phyloP scores from a whole-genome alignment of 129 eudicot species.

The Escallonia herrerae region DNA sequence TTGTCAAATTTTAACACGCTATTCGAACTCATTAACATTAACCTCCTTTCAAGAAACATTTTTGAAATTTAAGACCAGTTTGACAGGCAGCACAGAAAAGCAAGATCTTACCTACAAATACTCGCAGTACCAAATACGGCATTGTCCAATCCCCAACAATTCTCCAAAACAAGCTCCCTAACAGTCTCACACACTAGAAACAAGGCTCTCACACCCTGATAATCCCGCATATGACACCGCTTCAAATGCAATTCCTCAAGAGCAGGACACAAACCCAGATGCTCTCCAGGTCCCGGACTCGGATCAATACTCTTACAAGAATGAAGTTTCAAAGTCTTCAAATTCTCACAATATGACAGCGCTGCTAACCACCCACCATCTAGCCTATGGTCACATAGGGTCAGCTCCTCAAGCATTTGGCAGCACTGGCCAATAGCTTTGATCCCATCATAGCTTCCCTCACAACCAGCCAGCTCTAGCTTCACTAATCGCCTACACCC shows the following conservation, averaged over 20 bases:
- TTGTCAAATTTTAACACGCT: not conserved
- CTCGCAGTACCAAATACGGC: slow-evolving; percentile 53
- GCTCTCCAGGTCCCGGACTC: slow-evolving; percentile 78
- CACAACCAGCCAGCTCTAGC: slow-evolving; percentile 94
- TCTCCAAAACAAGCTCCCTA: slow-evolving; percentile 58
- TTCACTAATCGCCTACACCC: slow-evolving; percentile 77
- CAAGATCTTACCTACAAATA: slow-evolving; percentile 59
- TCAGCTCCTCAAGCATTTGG: slow-evolving; percentile 88
- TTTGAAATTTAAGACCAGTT: not conserved
- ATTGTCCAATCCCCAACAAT: slow-evolving; percentile 95
- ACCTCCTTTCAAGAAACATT: not conserved
- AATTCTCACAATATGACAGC: slow-evolving; percentile 61
- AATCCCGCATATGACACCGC: slow-evolving; percentile 71
- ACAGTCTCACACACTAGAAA: slow-evolving; percentile 67
- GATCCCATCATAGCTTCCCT: slow-evolving; percentile 95
- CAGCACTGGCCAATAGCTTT: slow-evolving; percentile 96
- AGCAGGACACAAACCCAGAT: slow-evolving; percentile 71
- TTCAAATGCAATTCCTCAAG: slow-evolving; percentile 81
- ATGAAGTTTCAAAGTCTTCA: slow-evolving; percentile 77
- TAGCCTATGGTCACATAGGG: slow-evolving; percentile 61
- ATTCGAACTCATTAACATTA: not conserved
- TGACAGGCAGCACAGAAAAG: slow-evolving; percentile 3
- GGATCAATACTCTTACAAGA: slow-evolving; percentile 67
- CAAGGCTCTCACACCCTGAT: slow-evolving; percentile 63
- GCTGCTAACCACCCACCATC: slow-evolving; percentile 98